Conservation (phyloP, 2,329 filamentous ascomycete genomes). For the Colletotrichum tropicicola region DNA sequence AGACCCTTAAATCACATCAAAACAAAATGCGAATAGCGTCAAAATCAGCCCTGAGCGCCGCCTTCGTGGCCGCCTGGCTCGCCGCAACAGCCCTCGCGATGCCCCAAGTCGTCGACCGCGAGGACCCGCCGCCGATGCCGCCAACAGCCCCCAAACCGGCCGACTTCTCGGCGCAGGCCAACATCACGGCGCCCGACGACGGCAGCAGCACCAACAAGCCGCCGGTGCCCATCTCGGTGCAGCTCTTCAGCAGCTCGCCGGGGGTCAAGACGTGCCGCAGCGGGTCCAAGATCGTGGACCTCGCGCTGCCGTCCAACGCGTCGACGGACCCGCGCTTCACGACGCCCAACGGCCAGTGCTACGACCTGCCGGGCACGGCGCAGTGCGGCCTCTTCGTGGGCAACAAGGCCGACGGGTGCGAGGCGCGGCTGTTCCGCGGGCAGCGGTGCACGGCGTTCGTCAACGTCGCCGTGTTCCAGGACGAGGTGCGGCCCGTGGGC, state of each 20-base stretch:
- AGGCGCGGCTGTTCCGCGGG: conserved; percentile 25
- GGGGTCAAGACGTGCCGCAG: conserved; percentile 22
- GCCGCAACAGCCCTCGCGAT: conserved; percentile 7
- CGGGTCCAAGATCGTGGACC: conserved; percentile 5
- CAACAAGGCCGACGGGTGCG: conserved; percentile 28
- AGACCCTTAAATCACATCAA: not conserved
- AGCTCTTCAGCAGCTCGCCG: conserved; percentile 19
- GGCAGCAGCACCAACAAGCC: not conserved
- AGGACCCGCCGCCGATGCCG: conserved; percentile 5
- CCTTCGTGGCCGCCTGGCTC: conserved; percentile 1
- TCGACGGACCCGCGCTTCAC: conserved; percentile 12
- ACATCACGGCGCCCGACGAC: conserved; percentile 1
- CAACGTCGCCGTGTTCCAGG: conserved; percentile 24
- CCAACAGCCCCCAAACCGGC: not conserved
- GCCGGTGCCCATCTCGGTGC: conserved; percentile 19
- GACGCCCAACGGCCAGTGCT: conserved; percentile 18
- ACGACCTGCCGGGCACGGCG: conserved; percentile 16
- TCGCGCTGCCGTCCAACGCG: conserved; percentile 11
- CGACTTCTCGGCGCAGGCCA: conserved; percentile 18
- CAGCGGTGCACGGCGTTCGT: conserved; percentile 10
- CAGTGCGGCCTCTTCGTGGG: conserved; percentile 24
- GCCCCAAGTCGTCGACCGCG: conserved; percentile 16
- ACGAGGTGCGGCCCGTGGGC: conserved; percentile 19
- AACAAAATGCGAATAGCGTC: conserved; percentile 23
- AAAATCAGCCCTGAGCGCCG: not conserved